phyloP scores from a whole-genome alignment of 2,329 filamentous ascomycete species.

The Conoideocrella luteorostrata region DNA sequence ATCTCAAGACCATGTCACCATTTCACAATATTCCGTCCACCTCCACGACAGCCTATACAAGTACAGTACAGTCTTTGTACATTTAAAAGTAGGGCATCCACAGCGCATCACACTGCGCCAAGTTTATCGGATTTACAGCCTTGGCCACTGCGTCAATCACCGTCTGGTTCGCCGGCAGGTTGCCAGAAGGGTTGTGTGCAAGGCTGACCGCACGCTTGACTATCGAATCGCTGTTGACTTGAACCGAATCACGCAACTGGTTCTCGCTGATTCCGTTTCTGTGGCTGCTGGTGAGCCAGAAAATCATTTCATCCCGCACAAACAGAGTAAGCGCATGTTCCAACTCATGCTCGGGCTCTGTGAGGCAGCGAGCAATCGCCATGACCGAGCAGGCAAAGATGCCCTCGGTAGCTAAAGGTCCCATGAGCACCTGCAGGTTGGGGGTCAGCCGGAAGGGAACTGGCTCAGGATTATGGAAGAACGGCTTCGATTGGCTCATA shows the following conservation, averaged over 20 bases:
- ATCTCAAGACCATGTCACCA: no score
- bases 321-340: constrained; percentile 92
- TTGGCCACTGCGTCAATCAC: constrained; percentile 91
- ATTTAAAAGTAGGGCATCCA: constrained; percentile 85
- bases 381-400: constrained; percentile 94
- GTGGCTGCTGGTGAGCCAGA: constrained; percentile 84
- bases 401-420: constrained; percentile 88
- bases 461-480: constrained; percentile 91
- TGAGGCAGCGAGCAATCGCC: constrained; percentile 91
- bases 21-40: no score
- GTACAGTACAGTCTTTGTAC: background rate
- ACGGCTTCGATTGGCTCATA: constrained; percentile 76
- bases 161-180: constrained; percentile 91
- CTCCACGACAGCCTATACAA: background rate
- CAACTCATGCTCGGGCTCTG: constrained; percentile 83
- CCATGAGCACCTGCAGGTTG: constrained; percentile 93
- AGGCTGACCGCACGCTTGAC: constrained; percentile 85
- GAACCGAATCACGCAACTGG: constrained; percentile 71
- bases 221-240: constrained; percentile 82
- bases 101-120: constrained; percentile 82
- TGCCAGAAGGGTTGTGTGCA: constrained; percentile 69
- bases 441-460: constrained; percentile 97
- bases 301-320: constrained; percentile 95
- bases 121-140: constrained; percentile 84
- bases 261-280: constrained; percentile 50